phyloP scores from a whole-genome alignment of 2,329 filamentous ascomycete genomes.

The Diplodia seriata region DNA sequence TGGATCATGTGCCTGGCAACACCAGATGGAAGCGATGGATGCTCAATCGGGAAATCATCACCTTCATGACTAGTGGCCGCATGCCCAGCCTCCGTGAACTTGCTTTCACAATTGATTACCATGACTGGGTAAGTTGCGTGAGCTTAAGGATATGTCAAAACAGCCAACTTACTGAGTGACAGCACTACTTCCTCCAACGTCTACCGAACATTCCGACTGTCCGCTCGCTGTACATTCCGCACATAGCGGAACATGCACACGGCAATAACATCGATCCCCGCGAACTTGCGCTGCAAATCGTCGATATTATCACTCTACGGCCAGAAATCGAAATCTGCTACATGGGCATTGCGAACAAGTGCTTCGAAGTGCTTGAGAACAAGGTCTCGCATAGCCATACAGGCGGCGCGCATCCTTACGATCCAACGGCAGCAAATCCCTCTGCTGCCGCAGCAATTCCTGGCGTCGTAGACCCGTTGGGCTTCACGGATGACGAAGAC shows the following conservation, averaged over 20 bases:
- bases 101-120: conserved; percentile 74
- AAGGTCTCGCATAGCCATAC: conserved; percentile 55
- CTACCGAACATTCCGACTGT: conserved; percentile 74
- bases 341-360: conserved; percentile 76
- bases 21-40: conserved; percentile 73
- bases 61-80: conserved; percentile 76
- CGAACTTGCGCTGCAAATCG: conserved; percentile 76
- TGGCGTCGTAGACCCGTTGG: conserved; percentile 29
- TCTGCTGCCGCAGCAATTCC: conserved; percentile 13
- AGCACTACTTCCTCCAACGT: conserved; percentile 81
- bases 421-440: conserved; percentile 32
- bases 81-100: conserved; percentile 76
- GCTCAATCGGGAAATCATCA: conserved; percentile 70
- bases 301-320: conserved; percentile 78
- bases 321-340: conserved; percentile 80
- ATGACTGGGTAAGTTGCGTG: conserved; percentile 72
- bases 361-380: conserved; percentile 80
- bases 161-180: conserved; percentile 13
- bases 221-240: conserved; percentile 73
- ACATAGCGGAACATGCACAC: conserved; percentile 68
- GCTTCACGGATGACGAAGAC: conserved; percentile 32
- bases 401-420: conserved; percentile 33
- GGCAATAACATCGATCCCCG: conserved; percentile 63
- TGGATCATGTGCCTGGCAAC: conserved; percentile 48
- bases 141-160: neutral